Evolutionary conservation across 768 basidiomycete species (phyloP), one percentile per base, ranked within the genome.

Genomic region (Hydnomerulius pinastri): DNA sequence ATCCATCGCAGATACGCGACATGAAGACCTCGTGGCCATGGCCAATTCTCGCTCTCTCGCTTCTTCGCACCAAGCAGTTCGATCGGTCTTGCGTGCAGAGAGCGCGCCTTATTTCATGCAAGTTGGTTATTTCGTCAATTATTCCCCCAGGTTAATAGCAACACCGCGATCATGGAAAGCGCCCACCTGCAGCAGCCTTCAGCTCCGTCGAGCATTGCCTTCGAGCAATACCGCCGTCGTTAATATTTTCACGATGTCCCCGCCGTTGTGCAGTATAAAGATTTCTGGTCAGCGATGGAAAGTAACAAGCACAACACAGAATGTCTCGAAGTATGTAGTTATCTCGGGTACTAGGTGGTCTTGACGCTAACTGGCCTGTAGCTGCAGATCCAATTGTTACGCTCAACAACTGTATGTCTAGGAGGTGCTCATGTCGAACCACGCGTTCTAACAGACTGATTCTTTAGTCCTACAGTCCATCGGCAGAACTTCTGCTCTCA

Each of bases 401-500:
- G 29, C 59, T 78, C 3, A 77, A 77, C 61, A 76, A 77, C 54
- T 72, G 76, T 76, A 57, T 43, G 73, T 39, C 35, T 37, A 43
- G 28, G 18, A 35, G 7, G 20, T 24, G 43, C 42, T 36, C 40
- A 12, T 39, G 18, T 21, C 20, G 5, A 43, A 27, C 29, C 30
- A 46, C 1, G 23, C 35, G 11, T 24, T 12, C 37, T 43, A 21
- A 47, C 48, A 13, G 0, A n/a, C 15, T 48, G 46, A 18, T 25
- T 33, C 24, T 46, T 6, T 41, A 86, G 86, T 82, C 65, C 71
- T 88, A 21, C 83, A 85, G 61, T 67, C 65, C n/a, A 67, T 63
- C 33, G 69, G 71, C 12, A 67, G 68, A 28, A 60, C 72, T 29
- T 49, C 76, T 15, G 59, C 77, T 24, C 72, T 87, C 24, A 81